phyloP scores from a whole-genome alignment of 768 basidiomycete genomes.

The Tephrocybe sp. region DNA sequence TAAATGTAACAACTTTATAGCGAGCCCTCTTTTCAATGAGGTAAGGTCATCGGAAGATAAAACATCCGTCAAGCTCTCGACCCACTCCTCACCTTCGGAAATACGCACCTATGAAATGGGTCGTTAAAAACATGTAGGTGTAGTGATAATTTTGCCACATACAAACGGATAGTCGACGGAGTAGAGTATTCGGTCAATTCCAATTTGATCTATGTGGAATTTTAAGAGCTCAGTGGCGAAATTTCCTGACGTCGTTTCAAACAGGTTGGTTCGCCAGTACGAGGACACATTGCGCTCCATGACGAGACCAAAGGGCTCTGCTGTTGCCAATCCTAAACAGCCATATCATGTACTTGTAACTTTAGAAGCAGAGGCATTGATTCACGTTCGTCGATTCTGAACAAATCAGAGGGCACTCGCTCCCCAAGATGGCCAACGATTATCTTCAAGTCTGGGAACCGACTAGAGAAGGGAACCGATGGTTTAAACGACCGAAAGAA shows the following conservation, averaged over 20 bases:
- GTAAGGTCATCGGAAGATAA: slow-evolving; percentile 20
- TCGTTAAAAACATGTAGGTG: neutral
- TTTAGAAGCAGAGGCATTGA: neutral
- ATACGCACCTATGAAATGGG: slow-evolving; percentile 16
- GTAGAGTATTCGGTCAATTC: slow-evolving; percentile 37
- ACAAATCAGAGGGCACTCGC: slow-evolving; percentile 38
- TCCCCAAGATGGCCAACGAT: slow-evolving; percentile 44
- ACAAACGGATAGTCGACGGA: slow-evolving; percentile 38
- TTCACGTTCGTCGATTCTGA: slow-evolving; percentile 37
- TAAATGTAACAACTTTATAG: slow-evolving; percentile 26
- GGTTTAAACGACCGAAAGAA: neutral
- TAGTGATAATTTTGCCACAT: slow-evolving; percentile 10
- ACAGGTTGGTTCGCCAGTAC: slow-evolving; percentile 37
- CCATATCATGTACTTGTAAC: neutral
- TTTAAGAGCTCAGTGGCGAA: slow-evolving; percentile 36
- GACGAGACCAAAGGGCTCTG: slow-evolving; percentile 26
- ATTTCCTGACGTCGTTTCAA: slow-evolving; percentile 39
- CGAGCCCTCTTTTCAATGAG: slow-evolving; percentile 25
- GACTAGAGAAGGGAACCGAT: slow-evolving; percentile 26
- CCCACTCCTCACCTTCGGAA: slow-evolving; percentile 21
- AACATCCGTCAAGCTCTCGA: slow-evolving; percentile 19
- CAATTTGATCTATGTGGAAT: slow-evolving; percentile 38
- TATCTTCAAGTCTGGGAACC: slow-evolving; percentile 37
- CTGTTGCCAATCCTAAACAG: slow-evolving; percentile 28
- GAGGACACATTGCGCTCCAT: slow-evolving; percentile 35